Conservation (phyloP, 1,284 basidiomycete genomes). For the Afroboletus lepidellus region DNA sequence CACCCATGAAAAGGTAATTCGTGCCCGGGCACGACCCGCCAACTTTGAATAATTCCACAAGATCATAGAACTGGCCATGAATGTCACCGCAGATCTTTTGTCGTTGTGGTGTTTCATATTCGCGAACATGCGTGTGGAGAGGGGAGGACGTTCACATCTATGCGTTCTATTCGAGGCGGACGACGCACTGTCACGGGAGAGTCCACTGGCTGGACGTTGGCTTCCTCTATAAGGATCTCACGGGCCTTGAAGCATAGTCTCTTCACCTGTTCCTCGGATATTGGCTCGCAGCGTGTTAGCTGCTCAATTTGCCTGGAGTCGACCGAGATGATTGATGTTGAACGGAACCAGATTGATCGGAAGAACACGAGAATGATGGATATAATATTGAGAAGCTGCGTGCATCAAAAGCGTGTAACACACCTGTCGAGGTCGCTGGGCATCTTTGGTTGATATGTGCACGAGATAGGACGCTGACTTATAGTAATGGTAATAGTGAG, state of each 20-base stretch:
- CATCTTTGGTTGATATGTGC: slow-evolving; percentile 33
- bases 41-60: slow-evolving; percentile 95
- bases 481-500: slow-evolving; percentile 30
- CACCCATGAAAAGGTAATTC: slow-evolving; percentile 98
- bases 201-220: slow-evolving; percentile 95
- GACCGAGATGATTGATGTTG: slow-evolving; percentile 13
- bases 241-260: slow-evolving; percentile 92
- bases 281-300: slow-evolving; percentile 86
- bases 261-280: slow-evolving; percentile 92
- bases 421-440: slow-evolving; percentile 51
- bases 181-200: slow-evolving; percentile 84
- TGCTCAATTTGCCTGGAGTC: slow-evolving; percentile 78
- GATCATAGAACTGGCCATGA: slow-evolving; percentile 97
- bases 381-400: slow-evolving; percentile 21
- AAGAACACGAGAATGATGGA: slow-evolving; percentile 23
- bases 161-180: slow-evolving; percentile 1
- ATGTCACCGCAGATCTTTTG: slow-evolving; percentile 97
- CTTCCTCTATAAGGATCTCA: slow-evolving; percentile 96
- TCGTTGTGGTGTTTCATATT: slow-evolving; percentile 32
- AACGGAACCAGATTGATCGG: slow-evolving; percentile 23
- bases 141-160: slow-evolving; percentile 2
- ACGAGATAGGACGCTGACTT: slow-evolving; percentile 33
- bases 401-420: slow-evolving; percentile 36
- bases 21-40: slow-evolving; percentile 95
- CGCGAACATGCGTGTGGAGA: slow-evolving; percentile 21